Conservation (phyloP, 371 early-diverging fungal species). For the Enteropsectra breve region DNA sequence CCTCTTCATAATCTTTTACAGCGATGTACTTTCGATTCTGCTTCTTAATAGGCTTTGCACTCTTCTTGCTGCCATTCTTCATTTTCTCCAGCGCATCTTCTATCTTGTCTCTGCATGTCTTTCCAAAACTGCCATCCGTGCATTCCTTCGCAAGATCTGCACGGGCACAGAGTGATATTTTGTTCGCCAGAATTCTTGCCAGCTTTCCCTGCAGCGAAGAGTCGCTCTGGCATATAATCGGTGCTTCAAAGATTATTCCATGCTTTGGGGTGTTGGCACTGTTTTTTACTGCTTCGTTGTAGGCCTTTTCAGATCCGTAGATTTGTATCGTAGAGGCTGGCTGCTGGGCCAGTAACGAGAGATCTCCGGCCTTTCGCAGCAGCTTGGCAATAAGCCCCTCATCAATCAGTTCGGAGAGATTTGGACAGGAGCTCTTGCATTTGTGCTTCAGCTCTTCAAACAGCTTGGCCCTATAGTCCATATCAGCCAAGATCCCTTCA, state of each 20-base stretch:
- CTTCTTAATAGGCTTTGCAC: slow-evolving; percentile 10
- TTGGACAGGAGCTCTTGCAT: slow-evolving; percentile 78
- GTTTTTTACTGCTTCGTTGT: slow-evolving; percentile 82
- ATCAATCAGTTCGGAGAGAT: slow-evolving; percentile 75
- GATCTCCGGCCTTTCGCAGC: slow-evolving; percentile 62
- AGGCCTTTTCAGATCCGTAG: slow-evolving; percentile 88
- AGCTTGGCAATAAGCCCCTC: slow-evolving; percentile 82
- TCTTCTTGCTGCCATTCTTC: slow-evolving; percentile 16
- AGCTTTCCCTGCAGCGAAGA: slow-evolving; percentile 79
- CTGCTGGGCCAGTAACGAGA: slow-evolving; percentile 75
- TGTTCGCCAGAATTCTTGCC: slow-evolving; percentile 76
- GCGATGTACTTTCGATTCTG: slow-evolving; percentile 21
- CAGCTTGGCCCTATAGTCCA: slow-evolving; percentile 73
- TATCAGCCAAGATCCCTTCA: slow-evolving; percentile 71
- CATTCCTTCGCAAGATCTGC: slow-evolving; percentile 71
- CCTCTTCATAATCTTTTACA: slow-evolving; percentile 21
- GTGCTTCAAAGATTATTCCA: slow-evolving; percentile 80
- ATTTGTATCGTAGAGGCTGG: slow-evolving; percentile 88
- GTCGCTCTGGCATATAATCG: slow-evolving; percentile 72
- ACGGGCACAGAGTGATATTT: slow-evolving; percentile 77
- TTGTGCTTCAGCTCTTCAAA: slow-evolving; percentile 75
- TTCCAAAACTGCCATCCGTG: slow-evolving; percentile 13
- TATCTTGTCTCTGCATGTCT: slow-evolving; percentile 14
- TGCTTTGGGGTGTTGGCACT: slow-evolving; percentile 88
- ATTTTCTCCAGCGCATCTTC: slow-evolving; percentile 26